Evolutionary conservation across 2,329 filamentous ascomycete genomes (phyloP).

Genomic region (Trichoderma sp.): DNA sequence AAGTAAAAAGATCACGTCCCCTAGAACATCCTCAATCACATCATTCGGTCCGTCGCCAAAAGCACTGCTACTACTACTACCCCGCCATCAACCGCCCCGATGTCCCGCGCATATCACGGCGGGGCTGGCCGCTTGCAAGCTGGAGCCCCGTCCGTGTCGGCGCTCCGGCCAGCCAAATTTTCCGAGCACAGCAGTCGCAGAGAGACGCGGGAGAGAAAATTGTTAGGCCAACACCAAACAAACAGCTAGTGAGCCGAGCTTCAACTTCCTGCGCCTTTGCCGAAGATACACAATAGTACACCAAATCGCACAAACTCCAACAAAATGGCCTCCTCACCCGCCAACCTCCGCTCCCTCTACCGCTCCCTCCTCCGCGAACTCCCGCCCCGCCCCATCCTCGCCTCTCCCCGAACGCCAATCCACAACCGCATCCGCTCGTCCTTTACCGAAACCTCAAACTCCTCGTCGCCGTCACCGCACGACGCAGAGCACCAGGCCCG

Average conservation of each 20-base stretch:
- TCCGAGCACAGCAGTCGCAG: constrained; percentile 1
- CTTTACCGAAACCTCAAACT: constrained; percentile 36
- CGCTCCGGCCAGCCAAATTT: constrained; percentile 19
- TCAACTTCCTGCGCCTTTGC: not conserved
- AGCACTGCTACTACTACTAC: not conserved
- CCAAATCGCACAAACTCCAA: not conserved
- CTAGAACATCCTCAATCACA: not conserved
- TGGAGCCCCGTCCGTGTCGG: constrained; percentile 2
- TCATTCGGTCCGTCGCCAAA: constrained; percentile 1
- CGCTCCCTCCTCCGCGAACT: constrained; percentile 87
- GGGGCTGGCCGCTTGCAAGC: not conserved
- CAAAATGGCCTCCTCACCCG: constrained; percentile 45
- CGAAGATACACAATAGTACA: not conserved
- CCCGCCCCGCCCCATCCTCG: constrained; percentile 67
- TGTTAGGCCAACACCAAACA: not conserved
- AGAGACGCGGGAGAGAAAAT: not conserved
- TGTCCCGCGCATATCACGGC: constrained; percentile 21
- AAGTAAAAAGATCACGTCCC: not conserved
- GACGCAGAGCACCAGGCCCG: constrained; percentile 35
- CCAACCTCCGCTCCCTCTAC: constrained; percentile 76
- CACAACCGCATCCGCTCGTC: constrained; percentile 40
- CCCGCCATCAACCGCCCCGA: constrained; percentile 17
- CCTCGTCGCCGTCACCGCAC: constrained; percentile 49
- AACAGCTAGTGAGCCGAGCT: not conserved
- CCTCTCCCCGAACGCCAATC: constrained; percentile 60